A percentile compares a stretch with the other conserved stretches of the same genome.
Evolutionary conservation across 169 alveolate genomes (phyloP).

Genomic region (Cryptosporidium ubiquitum): DNA sequence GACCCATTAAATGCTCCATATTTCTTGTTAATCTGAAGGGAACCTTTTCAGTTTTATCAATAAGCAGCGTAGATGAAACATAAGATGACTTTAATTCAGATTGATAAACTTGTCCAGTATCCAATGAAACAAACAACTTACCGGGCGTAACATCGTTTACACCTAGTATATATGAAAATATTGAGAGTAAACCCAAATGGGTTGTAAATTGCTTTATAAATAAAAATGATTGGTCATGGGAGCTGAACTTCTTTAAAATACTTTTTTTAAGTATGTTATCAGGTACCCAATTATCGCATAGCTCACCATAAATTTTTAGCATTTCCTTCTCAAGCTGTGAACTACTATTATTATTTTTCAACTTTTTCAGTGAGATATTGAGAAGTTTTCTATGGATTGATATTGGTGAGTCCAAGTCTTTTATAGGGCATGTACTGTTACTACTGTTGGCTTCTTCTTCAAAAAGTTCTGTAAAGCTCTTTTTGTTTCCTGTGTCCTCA

Average conservation of each 20-base stretch:
- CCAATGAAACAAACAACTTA: constrained; percentile 70
- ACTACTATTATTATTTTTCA: constrained; percentile 51
- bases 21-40: constrained; percentile 86
- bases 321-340: constrained; percentile 60
- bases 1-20: constrained; percentile 83
- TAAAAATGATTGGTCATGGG: constrained; percentile 72
- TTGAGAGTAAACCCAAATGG: constrained; percentile 73
- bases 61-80: constrained; percentile 65
- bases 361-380: constrained; percentile 15
- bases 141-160: constrained; percentile 77
- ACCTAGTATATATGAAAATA: constrained; percentile 74
- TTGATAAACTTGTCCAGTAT: constrained; percentile 78
- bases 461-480: constrained; percentile 75
- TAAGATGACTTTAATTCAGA: constrained; percentile 76
- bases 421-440: not conserved
- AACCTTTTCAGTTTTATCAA: constrained; percentile 68
- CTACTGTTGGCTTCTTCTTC: constrained; percentile 61
- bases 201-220: constrained; percentile 77
- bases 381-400: constrained; percentile 77
- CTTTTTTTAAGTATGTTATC: constrained; percentile 64
- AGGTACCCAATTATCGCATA: constrained; percentile 76
- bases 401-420: constrained; percentile 77
- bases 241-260: constrained; percentile 41
- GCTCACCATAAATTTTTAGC: constrained; percentile 57
- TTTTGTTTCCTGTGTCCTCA: constrained; percentile 76